phyloP scores from a whole-genome alignment of 352 stramenopile genomes.

The Lagenidium giganteum region DNA sequence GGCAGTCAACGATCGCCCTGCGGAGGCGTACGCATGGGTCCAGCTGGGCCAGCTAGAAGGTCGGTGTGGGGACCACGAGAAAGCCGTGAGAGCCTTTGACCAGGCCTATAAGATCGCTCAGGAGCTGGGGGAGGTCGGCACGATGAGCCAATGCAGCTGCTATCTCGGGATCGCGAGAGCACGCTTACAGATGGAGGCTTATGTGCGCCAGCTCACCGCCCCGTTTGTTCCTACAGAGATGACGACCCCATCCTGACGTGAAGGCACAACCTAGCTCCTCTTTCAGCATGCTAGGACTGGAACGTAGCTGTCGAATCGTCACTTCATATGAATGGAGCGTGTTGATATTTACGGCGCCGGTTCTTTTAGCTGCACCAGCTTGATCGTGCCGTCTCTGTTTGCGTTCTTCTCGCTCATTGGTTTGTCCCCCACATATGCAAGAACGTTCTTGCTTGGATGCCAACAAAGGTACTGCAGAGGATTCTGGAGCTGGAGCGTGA shows the following conservation, averaged over 20 bases:
- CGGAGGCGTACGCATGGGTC: constrained; percentile 83
- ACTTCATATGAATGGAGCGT: no score
- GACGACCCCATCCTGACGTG: no score
- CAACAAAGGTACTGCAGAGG: constrained; percentile 74
- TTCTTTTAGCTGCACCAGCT: constrained; percentile 73
- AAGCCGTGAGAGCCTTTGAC: constrained; percentile 69
- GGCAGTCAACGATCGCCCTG: constrained; percentile 67
- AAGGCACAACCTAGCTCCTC: no score
- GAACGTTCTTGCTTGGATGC: constrained; percentile 77
- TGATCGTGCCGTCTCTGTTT: constrained; percentile 80
- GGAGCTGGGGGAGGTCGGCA: constrained; percentile 54
- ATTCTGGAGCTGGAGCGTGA: constrained; percentile 68
- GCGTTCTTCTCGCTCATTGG: constrained; percentile 69
- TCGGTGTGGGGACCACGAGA: constrained; percentile 45
- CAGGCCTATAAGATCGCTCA: constrained; percentile 74
- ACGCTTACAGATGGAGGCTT: constrained; percentile 58
- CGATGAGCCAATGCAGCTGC: constrained; percentile 76
- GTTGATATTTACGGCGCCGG: no score
- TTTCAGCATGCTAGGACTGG: no score
- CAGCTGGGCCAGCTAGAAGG: constrained; percentile 77
- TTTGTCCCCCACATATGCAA: constrained; percentile 83
- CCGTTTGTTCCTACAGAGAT: no score
- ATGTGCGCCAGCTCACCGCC: constrained; percentile 38
- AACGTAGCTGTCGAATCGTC: no score
- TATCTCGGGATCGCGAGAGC: constrained; percentile 73